These are phyloP conservation scores for Coffea humblotiana DNA, from an alignment of 305 asterid species.

Conservation along the genomic window DNA sequence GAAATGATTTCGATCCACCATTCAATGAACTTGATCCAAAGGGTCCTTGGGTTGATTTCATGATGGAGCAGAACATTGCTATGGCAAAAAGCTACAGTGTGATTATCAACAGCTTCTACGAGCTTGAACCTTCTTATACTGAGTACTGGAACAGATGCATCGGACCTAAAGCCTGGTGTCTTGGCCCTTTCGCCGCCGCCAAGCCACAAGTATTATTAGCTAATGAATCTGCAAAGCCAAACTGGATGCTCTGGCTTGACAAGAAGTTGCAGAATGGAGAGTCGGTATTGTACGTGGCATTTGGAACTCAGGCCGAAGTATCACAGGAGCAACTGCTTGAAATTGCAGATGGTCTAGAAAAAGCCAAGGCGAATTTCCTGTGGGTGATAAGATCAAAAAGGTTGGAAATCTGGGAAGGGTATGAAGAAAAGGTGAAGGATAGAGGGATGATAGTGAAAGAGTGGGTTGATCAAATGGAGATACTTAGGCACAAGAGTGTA, in stretches of 20 bases:
- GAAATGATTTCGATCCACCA: constrained; percentile 58
- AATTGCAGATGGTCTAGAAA: constrained; percentile 47
- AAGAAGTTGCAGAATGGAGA: constrained; percentile 26
- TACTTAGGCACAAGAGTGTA: constrained; percentile 44
- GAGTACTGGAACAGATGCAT: constrained; percentile 47
- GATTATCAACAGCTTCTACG: constrained; percentile 50
- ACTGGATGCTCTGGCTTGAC: constrained; percentile 44
- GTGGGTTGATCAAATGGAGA: constrained; percentile 60
- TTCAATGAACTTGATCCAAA: constrained; percentile 41
- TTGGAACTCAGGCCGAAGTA: constrained; percentile 70
- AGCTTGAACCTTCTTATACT: constrained; percentile 42
- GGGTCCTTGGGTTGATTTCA: constrained; percentile 50
- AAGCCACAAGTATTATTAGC: neutral
- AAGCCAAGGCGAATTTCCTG: constrained; percentile 46
- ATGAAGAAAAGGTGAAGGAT: constrained; percentile 28
- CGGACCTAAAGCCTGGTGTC: constrained; percentile 49
- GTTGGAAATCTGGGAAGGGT: neutral
- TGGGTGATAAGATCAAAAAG: constrained; percentile 46
- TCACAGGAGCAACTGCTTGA: constrained; percentile 46
- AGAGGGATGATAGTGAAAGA: constrained; percentile 48
- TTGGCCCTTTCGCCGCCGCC: constrained; percentile 63
- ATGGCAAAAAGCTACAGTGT: constrained; percentile 48
- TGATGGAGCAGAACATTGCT: constrained; percentile 32
- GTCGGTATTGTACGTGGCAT: constrained; percentile 59
- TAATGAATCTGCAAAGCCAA: constrained; percentile 11